Evolutionary conservation across 176 grass and related monocot genomes (phyloP), one percentile per base, ranked within the genome.

Genomic region (Tuctoria greenei): DNA sequence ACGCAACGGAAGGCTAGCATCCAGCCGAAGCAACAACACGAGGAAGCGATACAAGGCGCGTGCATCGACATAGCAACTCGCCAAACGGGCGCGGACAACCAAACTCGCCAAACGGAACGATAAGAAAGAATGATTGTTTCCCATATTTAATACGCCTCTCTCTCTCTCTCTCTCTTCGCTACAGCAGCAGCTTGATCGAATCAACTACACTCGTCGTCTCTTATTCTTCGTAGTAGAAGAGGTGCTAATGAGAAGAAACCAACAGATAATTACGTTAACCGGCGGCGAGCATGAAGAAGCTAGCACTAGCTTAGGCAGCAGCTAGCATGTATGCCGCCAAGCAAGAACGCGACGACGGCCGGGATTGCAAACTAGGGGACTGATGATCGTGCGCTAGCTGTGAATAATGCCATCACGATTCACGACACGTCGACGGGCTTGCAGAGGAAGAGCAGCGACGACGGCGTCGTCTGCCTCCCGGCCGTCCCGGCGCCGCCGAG

Each of bases 361-460:
- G 4, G 17, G 45, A 51, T 20, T 20, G 17, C 20, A 20, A 51
- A 51, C 20, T 51, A 51, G 52, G 8, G 52, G 8, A 3, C n/a
- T 0, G n/a, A 23, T 57, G n/a, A 59, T 57, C 25, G 16, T 39
- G 43, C 24, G 49, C 21, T 1, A 25, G 17, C 18, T 14, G 14
- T 14, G 4, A 4, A 45, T 17, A 0, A 10, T 2, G 38, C 50
- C 50, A 59, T 9, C 43, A 83, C n/a, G n/a, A n/a, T n/a, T 97
- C 88, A 94, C 54, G 86, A 93, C 72, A 94, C 95, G 79, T 97
- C 87, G 17, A 97, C 91, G 14, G 91, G 88, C 75, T 97, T 91
- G 80, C 81, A 87, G 10, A 97, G 75, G 87, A 97, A 97, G 28
- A 97, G 84, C 64, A 97, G 79, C 46, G 95, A 97, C 46, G 95